A percentile compares a stretch with the other conserved stretches of the same genome.
Evolutionary conservation across 1,284 basidiomycete genomes (phyloP).

Genomic region (Sporisorium sorghi): DNA sequence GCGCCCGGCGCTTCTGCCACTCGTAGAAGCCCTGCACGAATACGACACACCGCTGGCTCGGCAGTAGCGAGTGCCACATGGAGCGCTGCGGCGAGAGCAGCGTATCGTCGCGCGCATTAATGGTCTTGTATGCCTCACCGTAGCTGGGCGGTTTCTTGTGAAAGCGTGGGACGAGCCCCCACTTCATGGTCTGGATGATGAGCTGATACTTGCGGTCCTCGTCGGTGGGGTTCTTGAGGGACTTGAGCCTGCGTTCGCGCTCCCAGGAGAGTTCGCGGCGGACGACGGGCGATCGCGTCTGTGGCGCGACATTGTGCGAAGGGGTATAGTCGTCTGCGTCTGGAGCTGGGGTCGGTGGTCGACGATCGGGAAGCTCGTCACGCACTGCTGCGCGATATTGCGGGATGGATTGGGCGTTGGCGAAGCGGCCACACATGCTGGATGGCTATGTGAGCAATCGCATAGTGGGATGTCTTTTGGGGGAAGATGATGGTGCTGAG

Average conservation of each 20-base stretch:
- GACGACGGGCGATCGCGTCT: slow-evolving; percentile 54
- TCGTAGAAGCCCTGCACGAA: slow-evolving; percentile 68
- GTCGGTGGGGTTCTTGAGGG: slow-evolving; percentile 12
- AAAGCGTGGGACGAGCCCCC: slow-evolving; percentile 90
- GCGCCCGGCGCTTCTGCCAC: slow-evolving; percentile 47
- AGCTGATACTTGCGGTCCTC: slow-evolving; percentile 23
- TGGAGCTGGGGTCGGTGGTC: slow-evolving; percentile 11
- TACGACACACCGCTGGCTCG: slow-evolving; percentile 60
- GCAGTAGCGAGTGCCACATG: slow-evolving; percentile 48
- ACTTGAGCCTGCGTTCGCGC: slow-evolving; percentile 24
- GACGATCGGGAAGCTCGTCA: slow-evolving; percentile 29
- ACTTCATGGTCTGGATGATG: slow-evolving; percentile 74
- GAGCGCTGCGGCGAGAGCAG: slow-evolving; percentile 72
- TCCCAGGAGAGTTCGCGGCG: slow-evolving; percentile 49
- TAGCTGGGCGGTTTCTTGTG: slow-evolving; percentile 77
- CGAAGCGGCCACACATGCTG: slow-evolving; percentile 60
- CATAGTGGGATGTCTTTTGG: background rate
- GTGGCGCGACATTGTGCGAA: slow-evolving; percentile 64
- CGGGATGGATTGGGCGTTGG: slow-evolving; percentile 49
- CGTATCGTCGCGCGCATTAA: slow-evolving; percentile 88
- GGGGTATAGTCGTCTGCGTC: slow-evolving; percentile 55
- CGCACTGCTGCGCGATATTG: slow-evolving; percentile 45
- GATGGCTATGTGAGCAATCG: background rate
- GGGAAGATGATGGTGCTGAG: background rate
- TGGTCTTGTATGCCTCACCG: slow-evolving; percentile 79